These are phyloP conservation scores for Xylariaceae sp. DNA, from an alignment of 2,329 filamentous ascomycete genomes.

Conservation along the genomic window DNA sequence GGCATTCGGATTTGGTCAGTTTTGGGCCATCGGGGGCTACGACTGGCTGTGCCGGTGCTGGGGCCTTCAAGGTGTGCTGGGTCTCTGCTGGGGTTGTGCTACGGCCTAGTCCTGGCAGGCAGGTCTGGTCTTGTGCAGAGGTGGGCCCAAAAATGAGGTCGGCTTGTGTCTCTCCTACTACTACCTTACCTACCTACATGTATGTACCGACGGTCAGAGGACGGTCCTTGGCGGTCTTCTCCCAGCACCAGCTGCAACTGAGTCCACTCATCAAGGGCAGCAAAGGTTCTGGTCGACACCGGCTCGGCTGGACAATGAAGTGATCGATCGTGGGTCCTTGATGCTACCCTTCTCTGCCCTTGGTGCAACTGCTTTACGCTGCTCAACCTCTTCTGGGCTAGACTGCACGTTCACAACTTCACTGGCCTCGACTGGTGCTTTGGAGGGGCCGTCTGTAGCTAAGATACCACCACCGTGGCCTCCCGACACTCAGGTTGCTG, in stretches of 20 bases:
- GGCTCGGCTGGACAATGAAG: not conserved
- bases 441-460: too few species aligned
- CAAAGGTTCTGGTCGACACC: not conserved
- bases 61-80: not conserved
- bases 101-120: not conserved
- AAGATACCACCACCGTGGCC: too few species aligned
- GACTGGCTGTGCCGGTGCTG: not conserved
- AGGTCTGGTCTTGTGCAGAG: not conserved
- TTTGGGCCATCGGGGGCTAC: not conserved
- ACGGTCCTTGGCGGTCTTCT: not conserved
- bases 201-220: too few species aligned
- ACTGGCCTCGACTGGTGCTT: too few species aligned
- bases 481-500: too few species aligned
- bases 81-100: not conserved
- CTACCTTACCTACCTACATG: not conserved
- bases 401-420: too few species aligned
- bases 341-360: too few species aligned
- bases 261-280: not conserved
- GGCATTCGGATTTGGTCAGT: not conserved
- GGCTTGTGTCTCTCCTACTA: not conserved
- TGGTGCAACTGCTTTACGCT: too few species aligned
- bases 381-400: too few species aligned
- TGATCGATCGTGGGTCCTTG: too few species aligned
- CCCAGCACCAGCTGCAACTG: not conserved
- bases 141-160: not conserved